Base-by-base conservation (phyloP, 2,329 filamentous ascomycete genomes). In the Elsinoe australis region DNA sequence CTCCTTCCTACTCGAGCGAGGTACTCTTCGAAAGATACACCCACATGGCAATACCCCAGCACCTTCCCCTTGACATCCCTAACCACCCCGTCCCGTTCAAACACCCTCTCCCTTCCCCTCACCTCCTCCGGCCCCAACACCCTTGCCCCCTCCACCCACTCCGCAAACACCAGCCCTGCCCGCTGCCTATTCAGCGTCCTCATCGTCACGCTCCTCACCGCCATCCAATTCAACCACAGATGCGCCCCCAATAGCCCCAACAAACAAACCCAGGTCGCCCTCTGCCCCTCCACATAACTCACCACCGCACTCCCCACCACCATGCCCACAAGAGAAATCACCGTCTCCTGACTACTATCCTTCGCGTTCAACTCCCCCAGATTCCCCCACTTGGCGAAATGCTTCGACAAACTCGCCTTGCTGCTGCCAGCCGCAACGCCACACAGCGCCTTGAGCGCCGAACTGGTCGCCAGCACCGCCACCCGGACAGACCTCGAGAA, bases 281-380 rank as follows among this genome's bases (percentile, higher is more conserved):
- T 64, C 49, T 81, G 79, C 41, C 82, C 79, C 45, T 84, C 78
- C 17, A 95, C 79, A 53, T 78, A 71, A 26, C 84, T 83, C 14
- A 96, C 85, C 10, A 95, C 80, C 2, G 94, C 52, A 39, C 83
- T 92, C 1, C 92, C 92, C 10, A 77, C 79, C 70, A 95, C 73
- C 78, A 96, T 88, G 2, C 92, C 92, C 26, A 95, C 53, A 19
- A 96, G 72, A 2, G 87, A 90, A 49, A 98, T 86, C 15, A 95
- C 80, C 0, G 90, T 96, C 67, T 96, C 92, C 68, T 96, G 92
- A 55, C 86, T 94, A 9, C 88, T 88, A 63, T 96, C 90, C 75
- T 95, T 82, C 49, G 90, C 89, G 67, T 95, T 96, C 49, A 98
- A 73, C 64, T 96, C 90, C 1, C 87, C 90, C 35, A 96, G 68